These are phyloP conservation scores for Triticum turgidum DNA, from an alignment of 176 grass and related monocot genomes.

Conservation along the genomic window DNA sequence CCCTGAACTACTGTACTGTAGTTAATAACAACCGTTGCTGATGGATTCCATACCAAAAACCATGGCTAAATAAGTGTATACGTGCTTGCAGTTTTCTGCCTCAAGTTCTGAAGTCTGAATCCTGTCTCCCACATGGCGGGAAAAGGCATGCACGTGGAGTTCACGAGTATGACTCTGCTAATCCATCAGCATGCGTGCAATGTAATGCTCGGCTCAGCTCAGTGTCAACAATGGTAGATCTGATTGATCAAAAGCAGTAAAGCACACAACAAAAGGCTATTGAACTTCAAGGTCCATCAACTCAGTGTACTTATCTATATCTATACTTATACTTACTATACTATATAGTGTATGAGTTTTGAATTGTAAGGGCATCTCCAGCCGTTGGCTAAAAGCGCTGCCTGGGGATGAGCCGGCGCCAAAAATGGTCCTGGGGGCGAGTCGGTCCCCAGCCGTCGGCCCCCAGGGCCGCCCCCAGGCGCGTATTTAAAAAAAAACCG, in stretches of 20 bases:
- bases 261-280: background rate
- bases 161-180: constrained; percentile 10
- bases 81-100: background rate
- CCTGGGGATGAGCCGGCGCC: no score
- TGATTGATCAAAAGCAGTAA: background rate
- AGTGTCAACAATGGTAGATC: constrained; percentile 20
- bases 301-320: no score
- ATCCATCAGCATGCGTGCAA: background rate
- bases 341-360: no score
- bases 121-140: constrained; percentile 34
- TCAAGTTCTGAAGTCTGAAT: constrained; percentile 1
- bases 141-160: background rate
- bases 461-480: no score
- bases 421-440: no score
- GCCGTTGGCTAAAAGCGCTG: no score
- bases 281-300: background rate
- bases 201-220: background rate
- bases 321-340: no score
- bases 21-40: background rate
- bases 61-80: background rate
- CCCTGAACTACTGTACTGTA: no score
- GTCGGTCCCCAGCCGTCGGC: no score
- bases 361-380: no score
- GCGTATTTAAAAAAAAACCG: no score
- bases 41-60: background rate